Evolutionary conservation across 2,329 filamentous ascomycete species (phyloP).

Genomic region (Fusarium goolgardi): DNA sequence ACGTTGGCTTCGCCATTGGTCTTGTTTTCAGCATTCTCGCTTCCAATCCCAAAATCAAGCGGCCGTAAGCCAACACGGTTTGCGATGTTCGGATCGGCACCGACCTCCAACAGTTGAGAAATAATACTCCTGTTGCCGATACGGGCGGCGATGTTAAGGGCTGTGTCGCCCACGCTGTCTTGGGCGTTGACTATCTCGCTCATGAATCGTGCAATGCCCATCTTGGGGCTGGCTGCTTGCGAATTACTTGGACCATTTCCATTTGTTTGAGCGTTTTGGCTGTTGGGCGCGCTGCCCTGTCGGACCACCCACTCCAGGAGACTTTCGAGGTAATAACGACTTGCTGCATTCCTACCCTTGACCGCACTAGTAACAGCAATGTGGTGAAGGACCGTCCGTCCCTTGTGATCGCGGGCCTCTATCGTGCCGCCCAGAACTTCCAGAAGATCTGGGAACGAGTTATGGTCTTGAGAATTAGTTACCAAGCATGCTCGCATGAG

Average conservation of each 20-base stretch:
- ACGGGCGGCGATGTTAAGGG: slow-evolving; percentile 90
- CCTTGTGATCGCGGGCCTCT: slow-evolving; percentile 88
- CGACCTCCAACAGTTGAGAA: slow-evolving; percentile 94
- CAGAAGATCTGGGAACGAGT: slow-evolving; percentile 88
- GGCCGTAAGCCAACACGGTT: slow-evolving; percentile 91
- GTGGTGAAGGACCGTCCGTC: slow-evolving; percentile 92
- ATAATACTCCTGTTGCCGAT: slow-evolving; percentile 96
- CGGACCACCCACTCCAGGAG: slow-evolving; percentile 94
- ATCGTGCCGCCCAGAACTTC: slow-evolving; percentile 91
- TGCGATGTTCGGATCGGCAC: slow-evolving; percentile 89
- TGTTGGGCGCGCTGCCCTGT: slow-evolving; percentile 75
- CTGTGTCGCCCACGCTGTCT: slow-evolving; percentile 94
- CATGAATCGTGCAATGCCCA: slow-evolving; percentile 93
- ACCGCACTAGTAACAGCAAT: slow-evolving; percentile 96
- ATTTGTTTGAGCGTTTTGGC: slow-evolving; percentile 56
- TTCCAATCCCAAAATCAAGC: slow-evolving; percentile 93
- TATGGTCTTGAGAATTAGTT: slow-evolving; percentile 92
- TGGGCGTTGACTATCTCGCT: slow-evolving; percentile 96
- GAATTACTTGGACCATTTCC: slow-evolving; percentile 54
- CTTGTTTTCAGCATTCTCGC: slow-evolving; percentile 64
- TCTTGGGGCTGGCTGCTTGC: slow-evolving; percentile 66
- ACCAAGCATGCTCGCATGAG: slow-evolving; percentile 93
- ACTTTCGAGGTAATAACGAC: slow-evolving; percentile 95
- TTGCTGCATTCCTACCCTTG: slow-evolving; percentile 90
- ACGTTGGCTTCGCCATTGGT: slow-evolving; percentile 57